Conservation (phyloP, 2,329 filamentous ascomycete species). For the Bipolaris gigantea region DNA sequence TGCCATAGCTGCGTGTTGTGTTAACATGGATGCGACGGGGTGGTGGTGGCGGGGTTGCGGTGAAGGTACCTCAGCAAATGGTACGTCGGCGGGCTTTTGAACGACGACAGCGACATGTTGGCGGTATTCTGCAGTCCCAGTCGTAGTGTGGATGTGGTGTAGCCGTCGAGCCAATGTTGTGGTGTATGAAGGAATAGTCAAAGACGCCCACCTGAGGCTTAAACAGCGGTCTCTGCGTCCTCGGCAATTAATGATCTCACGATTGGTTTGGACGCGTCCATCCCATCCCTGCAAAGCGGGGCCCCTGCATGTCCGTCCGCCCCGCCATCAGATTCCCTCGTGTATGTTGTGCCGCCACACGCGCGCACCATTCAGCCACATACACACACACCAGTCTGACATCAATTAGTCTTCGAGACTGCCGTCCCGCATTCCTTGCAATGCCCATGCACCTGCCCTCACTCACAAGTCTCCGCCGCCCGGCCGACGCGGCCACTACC, state of each 20-base stretch:
- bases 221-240: conserved; percentile 5
- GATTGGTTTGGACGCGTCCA: conserved; percentile 11
- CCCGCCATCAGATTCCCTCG: background rate
- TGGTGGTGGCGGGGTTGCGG: background rate
- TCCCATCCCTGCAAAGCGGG: conserved; percentile 5
- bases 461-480: conserved; percentile 35
- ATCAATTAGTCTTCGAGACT: background rate
- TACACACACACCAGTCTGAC: background rate
- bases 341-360: background rate
- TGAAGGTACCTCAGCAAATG: conserved; percentile 69
- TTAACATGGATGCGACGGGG: background rate
- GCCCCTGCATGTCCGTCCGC: background rate
- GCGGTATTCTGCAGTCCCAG: background rate
- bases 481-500: conserved; percentile 56
- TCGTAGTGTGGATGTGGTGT: background rate
- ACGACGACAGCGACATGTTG: conserved; percentile 49
- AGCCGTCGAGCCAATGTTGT: background rate
- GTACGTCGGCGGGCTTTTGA: conserved; percentile 70
- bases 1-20: conserved; percentile 68
- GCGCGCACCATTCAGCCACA: background rate
- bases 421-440: background rate
- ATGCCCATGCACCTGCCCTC: conserved; percentile 32
- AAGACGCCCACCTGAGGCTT: background rate
- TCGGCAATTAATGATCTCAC: conserved; percentile 29
- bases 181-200: background rate